Conservation (phyloP, 345 rosid species). For the Salix koriyanagi region DNA sequence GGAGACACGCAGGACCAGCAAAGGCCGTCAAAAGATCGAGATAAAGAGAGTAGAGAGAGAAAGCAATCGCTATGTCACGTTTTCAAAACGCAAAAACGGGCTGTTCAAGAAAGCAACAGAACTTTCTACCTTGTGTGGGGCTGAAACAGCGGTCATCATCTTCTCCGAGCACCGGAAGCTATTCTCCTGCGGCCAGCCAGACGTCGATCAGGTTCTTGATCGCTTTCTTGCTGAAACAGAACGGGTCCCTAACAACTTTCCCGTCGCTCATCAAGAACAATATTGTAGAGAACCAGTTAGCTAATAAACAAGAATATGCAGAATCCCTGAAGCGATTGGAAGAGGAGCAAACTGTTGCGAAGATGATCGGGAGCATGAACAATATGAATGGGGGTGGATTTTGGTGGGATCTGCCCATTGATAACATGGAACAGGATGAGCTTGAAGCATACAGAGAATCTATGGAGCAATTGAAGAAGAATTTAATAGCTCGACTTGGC, state of each 20-base stretch:
- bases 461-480: conserved; percentile 4
- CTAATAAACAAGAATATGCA: not conserved
- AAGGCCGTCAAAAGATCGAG: conserved; percentile 23
- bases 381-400: not conserved
- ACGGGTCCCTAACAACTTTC: not conserved
- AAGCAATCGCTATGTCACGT: conserved; percentile 13
- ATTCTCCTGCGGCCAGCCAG: conserved; percentile 11
- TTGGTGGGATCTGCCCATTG: conserved; percentile 8
- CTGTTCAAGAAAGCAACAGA: conserved; percentile 22
- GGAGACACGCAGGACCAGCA: not conserved
- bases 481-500: not conserved
- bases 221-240: not conserved
- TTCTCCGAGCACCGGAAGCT: conserved; percentile 8
- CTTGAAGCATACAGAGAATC: conserved; percentile 7
- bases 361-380: not conserved
- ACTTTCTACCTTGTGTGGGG: conserved; percentile 17
- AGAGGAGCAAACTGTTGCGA: not conserved
- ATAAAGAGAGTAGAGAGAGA: conserved; percentile 13
- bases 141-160: conserved; percentile 13
- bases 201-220: conserved; percentile 6
- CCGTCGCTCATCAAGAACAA: not conserved
- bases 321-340: not conserved
- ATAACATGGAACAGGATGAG: conserved; percentile 5
- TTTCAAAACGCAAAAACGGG: conserved; percentile 17
- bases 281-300: not conserved